Evolutionary conservation across 176 grass and related monocot genomes (phyloP).

Genomic region (Phyllostachys edulis): DNA sequence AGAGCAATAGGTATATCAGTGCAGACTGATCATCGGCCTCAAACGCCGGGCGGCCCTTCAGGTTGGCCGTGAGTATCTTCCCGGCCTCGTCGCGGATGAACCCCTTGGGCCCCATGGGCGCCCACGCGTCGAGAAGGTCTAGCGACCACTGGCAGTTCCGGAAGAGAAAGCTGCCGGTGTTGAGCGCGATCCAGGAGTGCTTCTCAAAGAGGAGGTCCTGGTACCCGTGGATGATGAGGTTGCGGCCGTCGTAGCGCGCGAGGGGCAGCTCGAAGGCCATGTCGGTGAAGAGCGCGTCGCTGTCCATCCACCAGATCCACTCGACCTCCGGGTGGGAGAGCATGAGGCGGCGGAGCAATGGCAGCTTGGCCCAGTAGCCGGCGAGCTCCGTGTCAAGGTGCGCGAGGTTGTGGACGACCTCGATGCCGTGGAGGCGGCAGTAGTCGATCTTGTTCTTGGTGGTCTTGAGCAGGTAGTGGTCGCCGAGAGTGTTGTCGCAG

Average conservation of each 20-base stretch:
- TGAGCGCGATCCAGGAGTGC: conserved; percentile 87
- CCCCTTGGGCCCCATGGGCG: conserved; percentile 89
- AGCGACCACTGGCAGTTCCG: conserved; percentile 93
- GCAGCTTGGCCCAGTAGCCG: conserved; percentile 90
- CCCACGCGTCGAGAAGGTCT: conserved; percentile 76
- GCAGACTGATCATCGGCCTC: conserved; percentile 96
- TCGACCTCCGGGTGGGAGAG: conserved; percentile 86
- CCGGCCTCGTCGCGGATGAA: conserved; percentile 65
- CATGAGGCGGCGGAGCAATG: conserved; percentile 78
- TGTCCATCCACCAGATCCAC: conserved; percentile 99
- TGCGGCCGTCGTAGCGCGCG: conserved; percentile 52
- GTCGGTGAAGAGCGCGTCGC: conserved; percentile 90
- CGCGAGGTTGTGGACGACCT: conserved; percentile 86
- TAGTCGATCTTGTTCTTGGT: conserved; percentile 98
- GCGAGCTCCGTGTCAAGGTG: conserved; percentile 91
- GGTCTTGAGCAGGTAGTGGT: conserved; percentile 90
- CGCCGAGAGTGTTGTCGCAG: conserved; percentile 81
- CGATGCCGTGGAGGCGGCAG: conserved; percentile 81
- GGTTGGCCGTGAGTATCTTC: conserved; percentile 67
- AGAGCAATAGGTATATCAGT: conserved; percentile 84
- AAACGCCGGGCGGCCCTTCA: conserved; percentile 80
- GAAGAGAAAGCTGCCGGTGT: conserved; percentile 89
- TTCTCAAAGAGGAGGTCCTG: conserved; percentile 78
- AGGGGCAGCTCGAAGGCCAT: conserved; percentile 93
- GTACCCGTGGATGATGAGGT: conserved; percentile 93